Base-by-base conservation (phyloP, 805 yeast genomes). In the Candida maris region DNA sequence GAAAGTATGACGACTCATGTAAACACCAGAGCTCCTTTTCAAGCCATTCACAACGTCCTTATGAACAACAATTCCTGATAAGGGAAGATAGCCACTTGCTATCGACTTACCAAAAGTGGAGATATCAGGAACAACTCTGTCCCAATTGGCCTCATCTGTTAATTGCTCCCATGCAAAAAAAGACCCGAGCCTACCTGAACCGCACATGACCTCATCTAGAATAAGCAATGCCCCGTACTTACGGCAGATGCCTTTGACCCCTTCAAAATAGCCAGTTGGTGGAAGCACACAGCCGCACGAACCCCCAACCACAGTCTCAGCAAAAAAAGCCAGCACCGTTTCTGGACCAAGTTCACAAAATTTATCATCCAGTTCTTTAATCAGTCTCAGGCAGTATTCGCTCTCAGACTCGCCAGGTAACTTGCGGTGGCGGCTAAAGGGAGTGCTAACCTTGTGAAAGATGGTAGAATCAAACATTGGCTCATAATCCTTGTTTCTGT, bases 211-310 rank as follows among this genome's bases (percentile, higher is more conserved):
- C 62, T 89, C 97, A 61, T 89, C 97, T 61, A 91, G 70, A 59
- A 88, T 86, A 17, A 97, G 87, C 54, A 89, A 63, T 28, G 96
- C 96, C 45, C 96, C 97, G 59, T 91, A 89, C 65, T 89, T 86
- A 31, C 88, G 94, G 30, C 97, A 96, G 52, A 89, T 49, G 19
- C 55, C 64, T 34, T 70, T 44, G 13, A 68, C 57, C 12, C 71
- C 75, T 38, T 64, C 67, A 34, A 70, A 56, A 50, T 71, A 71
- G 14, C 71, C 70, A 42, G 59, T 61, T 40, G 70, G 64, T 30
- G 73, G 70, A 17, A 68, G 64, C 26, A 62, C 62, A 31, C 70
- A 59, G 31, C 75, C 76, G 27, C 63, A 51, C 10, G 71, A 58
- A 12, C 69, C 66, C 20, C 76, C 75, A 31, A 69, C 63, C 34